These are phyloP conservation scores for Cryoendolithus antarcticus DNA, from an alignment of 2,329 filamentous ascomycete species.

Conservation along the genomic window DNA sequence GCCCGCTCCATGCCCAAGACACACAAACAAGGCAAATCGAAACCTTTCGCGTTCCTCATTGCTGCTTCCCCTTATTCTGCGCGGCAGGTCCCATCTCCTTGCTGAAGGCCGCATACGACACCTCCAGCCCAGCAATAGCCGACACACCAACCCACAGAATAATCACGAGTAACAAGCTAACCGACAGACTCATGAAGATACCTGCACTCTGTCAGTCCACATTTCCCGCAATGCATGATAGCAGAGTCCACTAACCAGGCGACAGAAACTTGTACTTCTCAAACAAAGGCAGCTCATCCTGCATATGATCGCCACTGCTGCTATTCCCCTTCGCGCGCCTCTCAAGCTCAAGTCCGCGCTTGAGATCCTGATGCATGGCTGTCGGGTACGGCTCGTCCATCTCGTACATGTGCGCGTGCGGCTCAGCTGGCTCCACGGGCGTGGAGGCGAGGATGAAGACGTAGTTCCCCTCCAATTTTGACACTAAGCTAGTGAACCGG, in stretches of 20 bases:
- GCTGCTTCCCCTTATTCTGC: constrained; percentile 59
- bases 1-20: too few relatives aligned
- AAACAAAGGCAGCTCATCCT: constrained; percentile 50
- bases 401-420: constrained; percentile 43
- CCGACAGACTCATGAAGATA: constrained; percentile 76
- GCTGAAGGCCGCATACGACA: constrained; percentile 89
- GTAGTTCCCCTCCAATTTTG: constrained; percentile 1
- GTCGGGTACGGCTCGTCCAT: constrained; percentile 50
- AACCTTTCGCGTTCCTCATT: constrained; percentile 23
- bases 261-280: constrained; percentile 92
- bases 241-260: constrained; percentile 48
- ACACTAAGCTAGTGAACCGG: too few relatives aligned
- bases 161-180: constrained; percentile 55
- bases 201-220: constrained; percentile 36
- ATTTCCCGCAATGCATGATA: not conserved
- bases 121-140: constrained; percentile 68
- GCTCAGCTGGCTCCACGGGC: not conserved
- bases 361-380: constrained; percentile 58
- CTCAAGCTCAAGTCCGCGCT: constrained; percentile 43
- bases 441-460: constrained; percentile 6
- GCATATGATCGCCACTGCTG: constrained; percentile 6
- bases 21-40: too few relatives aligned
- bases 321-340: constrained; percentile 13
- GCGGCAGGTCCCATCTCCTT: constrained; percentile 83
- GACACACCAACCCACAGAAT: constrained; percentile 69